Evolutionary conservation across 441 rosid genomes (phyloP), one percentile per base, ranked within the genome.

Genomic region (Gossypium lobatum): DNA sequence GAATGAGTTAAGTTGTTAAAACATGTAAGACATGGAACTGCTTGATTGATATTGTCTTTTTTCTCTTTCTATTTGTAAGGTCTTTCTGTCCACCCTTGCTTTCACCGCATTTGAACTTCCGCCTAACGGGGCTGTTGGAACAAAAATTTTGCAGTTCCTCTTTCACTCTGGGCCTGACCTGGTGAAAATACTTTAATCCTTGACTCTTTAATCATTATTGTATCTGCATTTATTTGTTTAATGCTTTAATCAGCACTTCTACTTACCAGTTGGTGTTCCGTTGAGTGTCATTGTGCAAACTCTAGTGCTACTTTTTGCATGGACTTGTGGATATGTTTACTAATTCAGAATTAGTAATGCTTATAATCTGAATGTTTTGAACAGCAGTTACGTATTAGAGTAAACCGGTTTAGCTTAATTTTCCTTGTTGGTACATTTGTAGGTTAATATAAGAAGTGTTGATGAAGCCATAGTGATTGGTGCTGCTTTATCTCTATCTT

Each of bases 41-140:
- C 45, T 39, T 39, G 58, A 60, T 65, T 65, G 13, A 66, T 66
- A 57, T 57, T 73, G 61, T 26, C 65, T 8, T 59, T 39, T 61
- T 68, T 37, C 37, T 66, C 71, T 66, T 64, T 23, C 57, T 58
- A 58, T 73, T 75, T 87, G 83, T 82, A 88, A 95, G 97, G 98
- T 95, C 80, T 70, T 95, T 76, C 76, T 95, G 72, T 92, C 91
- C 73, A 95, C 97, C 25, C 95, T 93, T 76, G 99, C 95, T 69
- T 95, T 95, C 84, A 86, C 99, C 4, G 97, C 99, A 45, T 95
- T 95, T 84, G 99, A 95, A 81, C 97, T 95, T 82, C 99, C 99
- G 59, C 99, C 99, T 72, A 95, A 95, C 77, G 96, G 91, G 23
- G 99, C 99, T 54, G 77, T 93, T 39, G 99, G 99, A 76, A 95